Conservation (phyloP, 805 yeast genomes). For the Saturnispora halmiae region DNA sequence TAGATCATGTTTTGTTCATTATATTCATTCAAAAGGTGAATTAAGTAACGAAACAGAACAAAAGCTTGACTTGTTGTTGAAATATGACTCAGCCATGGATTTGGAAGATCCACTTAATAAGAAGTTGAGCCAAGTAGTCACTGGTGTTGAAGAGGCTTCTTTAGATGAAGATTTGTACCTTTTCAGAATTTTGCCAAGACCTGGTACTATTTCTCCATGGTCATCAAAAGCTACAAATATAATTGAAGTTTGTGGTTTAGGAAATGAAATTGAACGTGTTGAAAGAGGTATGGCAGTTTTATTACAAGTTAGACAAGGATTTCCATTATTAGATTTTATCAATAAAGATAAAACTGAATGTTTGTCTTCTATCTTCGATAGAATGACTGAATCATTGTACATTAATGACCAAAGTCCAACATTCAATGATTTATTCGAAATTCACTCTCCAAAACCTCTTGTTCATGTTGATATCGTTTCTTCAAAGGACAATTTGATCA, state of each 20-base stretch:
- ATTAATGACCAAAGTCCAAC: slow-evolving; percentile 50
- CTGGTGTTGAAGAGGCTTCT: slow-evolving; percentile 14
- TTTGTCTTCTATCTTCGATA: slow-evolving; percentile 70
- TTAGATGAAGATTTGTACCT: slow-evolving; percentile 42
- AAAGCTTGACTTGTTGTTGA: slow-evolving; percentile 53
- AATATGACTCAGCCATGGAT: slow-evolving; percentile 66
- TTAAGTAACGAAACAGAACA: slow-evolving; percentile 34
- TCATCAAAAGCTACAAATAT: slow-evolving; percentile 97
- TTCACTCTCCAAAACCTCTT: slow-evolving; percentile 75
- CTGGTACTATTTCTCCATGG: slow-evolving; percentile 99
- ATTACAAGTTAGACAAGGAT: slow-evolving; percentile 62
- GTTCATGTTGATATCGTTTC: slow-evolving; percentile 59
- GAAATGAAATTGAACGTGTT: slow-evolving; percentile 61
- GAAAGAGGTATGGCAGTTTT: slow-evolving; percentile 84
- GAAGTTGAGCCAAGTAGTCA: slow-evolving; percentile 20
- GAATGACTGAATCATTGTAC: slow-evolving; percentile 83
- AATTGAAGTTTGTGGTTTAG: slow-evolving; percentile 77
- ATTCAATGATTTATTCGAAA: slow-evolving; percentile 63
- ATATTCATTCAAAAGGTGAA: slow-evolving; percentile 48
- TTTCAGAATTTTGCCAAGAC: slow-evolving; percentile 76
- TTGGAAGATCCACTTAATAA: slow-evolving; percentile 30
- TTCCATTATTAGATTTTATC: slow-evolving; percentile 50
- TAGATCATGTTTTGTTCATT: slow-evolving; percentile 72
- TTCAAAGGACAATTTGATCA: slow-evolving; percentile 47
- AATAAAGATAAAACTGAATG: slow-evolving; percentile 41